Conservation (phyloP, 768 basidiomycete species). For the Rhizopogon roseolus region DNA sequence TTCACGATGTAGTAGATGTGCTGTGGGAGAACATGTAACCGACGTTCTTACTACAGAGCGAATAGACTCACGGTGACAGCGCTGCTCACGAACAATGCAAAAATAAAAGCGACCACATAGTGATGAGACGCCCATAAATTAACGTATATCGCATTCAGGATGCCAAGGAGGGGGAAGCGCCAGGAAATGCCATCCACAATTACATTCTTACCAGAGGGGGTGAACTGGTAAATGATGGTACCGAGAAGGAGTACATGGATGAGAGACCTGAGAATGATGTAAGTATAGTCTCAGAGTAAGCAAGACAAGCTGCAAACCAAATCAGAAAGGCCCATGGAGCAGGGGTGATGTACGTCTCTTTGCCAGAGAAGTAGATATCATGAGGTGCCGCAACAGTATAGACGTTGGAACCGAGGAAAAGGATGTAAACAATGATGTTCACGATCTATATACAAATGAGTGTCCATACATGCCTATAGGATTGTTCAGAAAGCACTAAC, state of each 20-base stretch:
- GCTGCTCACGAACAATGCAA: conserved; percentile 84
- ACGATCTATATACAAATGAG: conserved; percentile 40
- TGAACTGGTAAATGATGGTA: conserved; percentile 88
- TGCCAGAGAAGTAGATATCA: conserved; percentile 65
- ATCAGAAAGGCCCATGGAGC: conserved; percentile 90
- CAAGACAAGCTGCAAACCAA: conserved; percentile 46
- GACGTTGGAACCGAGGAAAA: conserved; percentile 88
- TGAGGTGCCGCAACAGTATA: conserved; percentile 78
- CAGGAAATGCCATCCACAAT: conserved; percentile 88
- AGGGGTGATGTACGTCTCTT: conserved; percentile 93
- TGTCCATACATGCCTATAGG: background rate
- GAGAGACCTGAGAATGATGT: conserved; percentile 51
- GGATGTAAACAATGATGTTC: conserved; percentile 79
- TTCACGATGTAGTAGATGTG: conserved; percentile 96
- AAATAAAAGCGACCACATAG: conserved; percentile 79
- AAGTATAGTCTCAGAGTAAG: background rate
- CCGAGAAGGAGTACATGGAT: conserved; percentile 91
- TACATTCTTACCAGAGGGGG: conserved; percentile 65
- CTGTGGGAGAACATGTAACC: conserved; percentile 37
- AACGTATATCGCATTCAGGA: conserved; percentile 88
- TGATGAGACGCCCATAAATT: conserved; percentile 78
- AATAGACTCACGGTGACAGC: conserved; percentile 39
- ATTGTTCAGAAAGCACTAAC: conserved; percentile 26
- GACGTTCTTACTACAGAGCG: conserved; percentile 25
- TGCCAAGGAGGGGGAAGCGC: conserved; percentile 84